Percentiles rank a stretch among this genome's conserved stretches.
These are phyloP conservation scores for Ceratobasidium sp. DNA, from an alignment of 1,284 basidiomycete genomes.

Conservation along the genomic window DNA sequence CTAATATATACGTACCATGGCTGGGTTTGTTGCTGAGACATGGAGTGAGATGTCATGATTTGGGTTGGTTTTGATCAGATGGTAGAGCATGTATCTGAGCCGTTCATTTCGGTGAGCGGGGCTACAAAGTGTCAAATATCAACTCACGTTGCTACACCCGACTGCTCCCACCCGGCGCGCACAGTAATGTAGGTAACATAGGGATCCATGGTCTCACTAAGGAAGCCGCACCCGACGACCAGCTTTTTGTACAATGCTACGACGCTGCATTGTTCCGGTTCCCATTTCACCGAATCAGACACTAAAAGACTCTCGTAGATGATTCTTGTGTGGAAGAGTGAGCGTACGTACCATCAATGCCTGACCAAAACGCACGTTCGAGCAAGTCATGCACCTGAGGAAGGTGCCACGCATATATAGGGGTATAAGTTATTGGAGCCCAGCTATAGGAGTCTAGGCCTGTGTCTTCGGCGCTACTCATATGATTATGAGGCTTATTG, in stretches of 20 bases:
- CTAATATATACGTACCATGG: constrained; percentile 63
- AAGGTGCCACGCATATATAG: constrained; percentile 64
- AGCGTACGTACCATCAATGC: constrained; percentile 64
- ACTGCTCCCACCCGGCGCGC: constrained; percentile 74
- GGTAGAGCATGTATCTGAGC: constrained; percentile 71
- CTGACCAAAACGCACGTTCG: constrained; percentile 69
- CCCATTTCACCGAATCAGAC: constrained; percentile 66
- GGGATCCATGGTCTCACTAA: constrained; percentile 71
- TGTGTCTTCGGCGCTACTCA: constrained; percentile 46
- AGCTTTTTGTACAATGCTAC: constrained; percentile 70
- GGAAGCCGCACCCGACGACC: constrained; percentile 73
- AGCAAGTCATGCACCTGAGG: constrained; percentile 71
- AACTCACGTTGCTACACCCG: constrained; percentile 70
- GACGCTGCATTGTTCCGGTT: constrained; percentile 70
- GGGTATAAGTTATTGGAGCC: constrained; percentile 67
- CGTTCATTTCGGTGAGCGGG: neutral
- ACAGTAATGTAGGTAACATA: constrained; percentile 80
- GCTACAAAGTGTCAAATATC: neutral
- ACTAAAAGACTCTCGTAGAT: constrained; percentile 54
- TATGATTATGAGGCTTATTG: constrained; percentile 46
- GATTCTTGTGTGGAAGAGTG: neutral
- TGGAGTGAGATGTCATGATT: constrained; percentile 75
- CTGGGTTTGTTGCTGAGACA: constrained; percentile 76
- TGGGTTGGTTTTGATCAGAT: constrained; percentile 70
- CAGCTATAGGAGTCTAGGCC: neutral